Base-by-base conservation (phyloP, 768 basidiomycete species). In the Termitomyces bulborhizus region DNA sequence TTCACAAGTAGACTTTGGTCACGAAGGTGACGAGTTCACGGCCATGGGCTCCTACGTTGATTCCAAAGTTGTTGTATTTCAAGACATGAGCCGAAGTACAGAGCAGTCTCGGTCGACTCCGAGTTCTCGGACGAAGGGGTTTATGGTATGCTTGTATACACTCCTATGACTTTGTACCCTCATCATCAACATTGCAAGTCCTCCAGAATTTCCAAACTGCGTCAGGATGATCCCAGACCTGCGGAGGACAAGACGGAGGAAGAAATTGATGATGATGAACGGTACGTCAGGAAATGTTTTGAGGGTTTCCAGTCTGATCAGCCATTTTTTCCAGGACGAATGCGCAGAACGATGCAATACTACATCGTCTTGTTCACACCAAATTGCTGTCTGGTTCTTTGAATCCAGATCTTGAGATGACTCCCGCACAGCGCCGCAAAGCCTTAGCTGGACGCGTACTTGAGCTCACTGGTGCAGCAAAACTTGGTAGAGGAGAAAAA, bases 291-390 rank as follows among this genome's bases (percentile, higher is more conserved):
- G 13, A 29, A 13, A 21, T 41, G 11, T 16, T 11, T 21, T 4
- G 24, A 13, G 1, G 2, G n/a, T 18, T 29, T 12, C 21, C 16
- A 16, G 8, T 13, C 29, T 41, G 21, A 42, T 32, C 40, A 57
- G 50, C 9, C 32, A 24, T 26, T 37, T 34, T 47, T n/a, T 13
- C 21, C 63, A 93, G 92, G 47, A 81, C 86, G 18, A 88, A 90
- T 66, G 70, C 74, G 9, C 83, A 88, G 60, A 93, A 93, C 51
- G 91, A 93, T 64, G 85, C 83, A 0, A 68, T 87, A 26, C 77
- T 93, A 13, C 89, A 92, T 66, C 84, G 82, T 50, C 73, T 93
- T 5, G 79, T 93, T 15, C 91, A 93, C 65, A 92, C 90, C 0
- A 78, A 85, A 59, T 71, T 93, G 4, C 73, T 93, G 6, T 87